Conservation (phyloP, 257 asterid genomes). For the Ajuga chamaepitys region DNA sequence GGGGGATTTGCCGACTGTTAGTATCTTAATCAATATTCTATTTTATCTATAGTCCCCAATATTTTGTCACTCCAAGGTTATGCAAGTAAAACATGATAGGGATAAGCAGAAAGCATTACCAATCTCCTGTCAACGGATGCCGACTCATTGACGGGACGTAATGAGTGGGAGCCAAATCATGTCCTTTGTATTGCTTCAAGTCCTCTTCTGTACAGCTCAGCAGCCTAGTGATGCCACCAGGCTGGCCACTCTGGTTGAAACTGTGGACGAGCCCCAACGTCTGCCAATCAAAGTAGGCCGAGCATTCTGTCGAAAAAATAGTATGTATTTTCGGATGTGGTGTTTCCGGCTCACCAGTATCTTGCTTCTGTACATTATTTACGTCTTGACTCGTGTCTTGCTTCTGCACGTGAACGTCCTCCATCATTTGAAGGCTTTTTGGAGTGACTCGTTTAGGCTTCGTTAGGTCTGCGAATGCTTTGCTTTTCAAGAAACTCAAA, state of each 20-base stretch:
- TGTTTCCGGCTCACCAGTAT: slow-evolving; percentile 47
- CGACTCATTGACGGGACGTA: slow-evolving; percentile 98
- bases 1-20: no score
- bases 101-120: slow-evolving; percentile 40
- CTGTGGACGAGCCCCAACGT: slow-evolving; percentile 94
- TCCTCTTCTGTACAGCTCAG: slow-evolving; percentile 92
- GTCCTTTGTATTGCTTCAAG: slow-evolving; percentile 81
- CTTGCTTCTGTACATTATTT: slow-evolving; percentile 24
- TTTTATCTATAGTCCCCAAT: neutral
- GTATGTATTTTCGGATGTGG: slow-evolving; percentile 79
- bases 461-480: slow-evolving; percentile 61
- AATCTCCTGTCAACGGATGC: slow-evolving; percentile 91
- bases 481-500: slow-evolving; percentile 84
- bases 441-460: slow-evolving; percentile 56
- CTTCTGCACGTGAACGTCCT: slow-evolving; percentile 37
- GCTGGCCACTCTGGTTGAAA: slow-evolving; percentile 86
- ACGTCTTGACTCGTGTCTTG: slow-evolving; percentile 39
- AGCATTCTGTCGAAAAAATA: slow-evolving; percentile 85
- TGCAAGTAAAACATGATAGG: neutral
- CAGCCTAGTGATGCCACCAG: slow-evolving; percentile 84
- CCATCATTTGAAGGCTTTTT: slow-evolving; percentile 60
- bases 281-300: slow-evolving; percentile 94
- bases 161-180: slow-evolving; percentile 89
- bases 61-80: neutral
- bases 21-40: neutral